phyloP scores from a whole-genome alignment of 225 moss, liverwort and hornwort genomes.

The Marchantia polymorpha region DNA sequence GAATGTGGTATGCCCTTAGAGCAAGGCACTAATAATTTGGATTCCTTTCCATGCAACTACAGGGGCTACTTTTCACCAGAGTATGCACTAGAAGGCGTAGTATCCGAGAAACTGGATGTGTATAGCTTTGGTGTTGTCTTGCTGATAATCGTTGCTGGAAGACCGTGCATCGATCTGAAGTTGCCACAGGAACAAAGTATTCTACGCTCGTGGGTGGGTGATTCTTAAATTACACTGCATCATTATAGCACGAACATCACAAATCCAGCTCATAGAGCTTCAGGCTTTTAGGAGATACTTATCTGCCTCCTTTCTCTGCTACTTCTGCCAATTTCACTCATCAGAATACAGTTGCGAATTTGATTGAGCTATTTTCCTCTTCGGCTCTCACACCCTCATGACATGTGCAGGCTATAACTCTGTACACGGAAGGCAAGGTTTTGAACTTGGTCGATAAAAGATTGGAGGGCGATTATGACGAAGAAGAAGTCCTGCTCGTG shows the following conservation, averaged over 20 bases:
- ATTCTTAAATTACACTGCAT: not conserved
- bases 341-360: no score
- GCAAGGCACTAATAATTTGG: not conserved
- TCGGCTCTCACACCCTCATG: no score
- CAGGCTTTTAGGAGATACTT: no score
- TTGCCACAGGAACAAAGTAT: constrained; percentile 6
- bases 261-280: no score
- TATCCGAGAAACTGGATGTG: constrained; percentile 36
- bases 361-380: no score
- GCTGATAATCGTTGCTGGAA: constrained; percentile 33
- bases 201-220: constrained; percentile 3
- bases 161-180: constrained; percentile 22
- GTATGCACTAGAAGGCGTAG: constrained; percentile 24
- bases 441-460: constrained; percentile 17
- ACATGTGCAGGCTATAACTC: constrained; percentile 23
- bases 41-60: not conserved
- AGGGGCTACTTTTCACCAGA: constrained; percentile 41
- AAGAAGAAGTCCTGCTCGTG: constrained; percentile 15
- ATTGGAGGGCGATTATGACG: not conserved
- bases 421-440: not conserved
- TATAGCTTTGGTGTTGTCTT: constrained; percentile 38
- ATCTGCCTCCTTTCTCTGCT: no score
- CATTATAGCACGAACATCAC: not conserved
- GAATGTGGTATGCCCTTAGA: no score
- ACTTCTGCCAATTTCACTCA: no score